Evolutionary conservation across 2,329 filamentous ascomycete genomes (phyloP).

Genomic region (Lojkania enalia): DNA sequence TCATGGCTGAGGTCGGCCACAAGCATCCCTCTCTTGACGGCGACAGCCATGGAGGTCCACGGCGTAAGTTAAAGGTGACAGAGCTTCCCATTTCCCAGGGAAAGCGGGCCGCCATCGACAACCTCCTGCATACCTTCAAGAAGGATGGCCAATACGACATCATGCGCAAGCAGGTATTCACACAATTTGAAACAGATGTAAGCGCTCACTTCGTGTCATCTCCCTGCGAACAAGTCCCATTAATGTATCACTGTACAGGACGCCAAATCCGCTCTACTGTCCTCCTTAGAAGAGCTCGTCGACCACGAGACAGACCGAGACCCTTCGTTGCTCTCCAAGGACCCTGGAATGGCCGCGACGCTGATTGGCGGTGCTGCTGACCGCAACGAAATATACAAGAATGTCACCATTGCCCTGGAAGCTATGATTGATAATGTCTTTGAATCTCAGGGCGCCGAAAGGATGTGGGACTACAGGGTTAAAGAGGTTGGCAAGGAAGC

Average conservation of each 20-base stretch:
- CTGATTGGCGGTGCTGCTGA: constrained; percentile 79
- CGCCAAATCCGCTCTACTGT: constrained; percentile 68
- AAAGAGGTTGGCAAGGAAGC: constrained; percentile 71
- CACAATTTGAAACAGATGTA: constrained; percentile 73
- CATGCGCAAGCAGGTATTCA: constrained; percentile 75
- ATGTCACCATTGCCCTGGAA: constrained; percentile 68
- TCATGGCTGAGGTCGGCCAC: constrained; percentile 39
- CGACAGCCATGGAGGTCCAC: constrained; percentile 33
- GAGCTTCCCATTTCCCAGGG: constrained; percentile 74
- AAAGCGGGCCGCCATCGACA: constrained; percentile 74
- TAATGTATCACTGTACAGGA: constrained; percentile 53
- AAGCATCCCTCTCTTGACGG: constrained; percentile 38
- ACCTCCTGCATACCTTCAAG: constrained; percentile 78
- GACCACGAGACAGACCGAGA: constrained; percentile 76
- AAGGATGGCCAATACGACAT: constrained; percentile 83
- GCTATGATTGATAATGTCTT: constrained; percentile 67
- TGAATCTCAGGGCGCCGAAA: constrained; percentile 64
- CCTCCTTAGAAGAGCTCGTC: constrained; percentile 69
- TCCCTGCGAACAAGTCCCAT: neutral
- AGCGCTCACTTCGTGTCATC: constrained; percentile 32
- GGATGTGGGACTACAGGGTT: constrained; percentile 68
- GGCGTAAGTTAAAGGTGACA: constrained; percentile 68
- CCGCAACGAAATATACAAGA: constrained; percentile 73
- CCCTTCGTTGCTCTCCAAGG: constrained; percentile 70
- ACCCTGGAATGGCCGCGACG: constrained; percentile 72